Evolutionary conservation across 371 early-diverging fungal species (phyloP).

Genomic region (Sporodiniella umbellata): DNA sequence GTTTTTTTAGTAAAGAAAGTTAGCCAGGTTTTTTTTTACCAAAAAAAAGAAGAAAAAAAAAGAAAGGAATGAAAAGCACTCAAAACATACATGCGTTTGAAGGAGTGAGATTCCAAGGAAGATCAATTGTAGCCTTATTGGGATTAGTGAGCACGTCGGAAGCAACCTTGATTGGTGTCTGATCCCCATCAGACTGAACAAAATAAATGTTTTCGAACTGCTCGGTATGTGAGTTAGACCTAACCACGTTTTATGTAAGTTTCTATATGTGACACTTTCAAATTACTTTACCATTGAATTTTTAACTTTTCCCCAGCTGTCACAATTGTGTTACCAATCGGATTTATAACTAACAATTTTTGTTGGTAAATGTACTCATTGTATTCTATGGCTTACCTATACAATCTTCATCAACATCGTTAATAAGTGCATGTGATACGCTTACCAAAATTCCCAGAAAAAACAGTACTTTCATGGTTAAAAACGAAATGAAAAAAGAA

Average conservation of each 20-base stretch:
- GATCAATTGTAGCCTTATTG: conserved; percentile 4
- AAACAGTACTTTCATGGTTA: background rate
- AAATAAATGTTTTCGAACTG: conserved; percentile 14
- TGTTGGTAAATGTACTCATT: no score
- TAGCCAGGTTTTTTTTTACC: background rate
- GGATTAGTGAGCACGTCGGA: conserved; percentile 6
- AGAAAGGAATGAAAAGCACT: background rate
- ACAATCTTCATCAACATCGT: background rate
- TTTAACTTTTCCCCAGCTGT: conserved; percentile 26
- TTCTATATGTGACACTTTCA: background rate
- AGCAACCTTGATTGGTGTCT: conserved; percentile 10
- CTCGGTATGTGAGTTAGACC: conserved; percentile 18
- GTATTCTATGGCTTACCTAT: background rate
- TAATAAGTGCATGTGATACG: background rate
- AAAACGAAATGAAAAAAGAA: background rate
- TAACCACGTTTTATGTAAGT: background rate
- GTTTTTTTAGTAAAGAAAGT: background rate
- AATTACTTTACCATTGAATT: conserved; percentile 7
- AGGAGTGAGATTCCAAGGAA: conserved; percentile 15
- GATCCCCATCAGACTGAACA: conserved; percentile 16
- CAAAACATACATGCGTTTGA: conserved; percentile 20
- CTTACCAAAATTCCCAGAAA: background rate
- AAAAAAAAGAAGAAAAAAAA: no score
- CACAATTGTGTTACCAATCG: conserved; percentile 24
- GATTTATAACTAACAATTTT: conserved; percentile 9